phyloP scores from a whole-genome alignment of 176 grass and related monocot species.

The Aegilops sharonensis region DNA sequence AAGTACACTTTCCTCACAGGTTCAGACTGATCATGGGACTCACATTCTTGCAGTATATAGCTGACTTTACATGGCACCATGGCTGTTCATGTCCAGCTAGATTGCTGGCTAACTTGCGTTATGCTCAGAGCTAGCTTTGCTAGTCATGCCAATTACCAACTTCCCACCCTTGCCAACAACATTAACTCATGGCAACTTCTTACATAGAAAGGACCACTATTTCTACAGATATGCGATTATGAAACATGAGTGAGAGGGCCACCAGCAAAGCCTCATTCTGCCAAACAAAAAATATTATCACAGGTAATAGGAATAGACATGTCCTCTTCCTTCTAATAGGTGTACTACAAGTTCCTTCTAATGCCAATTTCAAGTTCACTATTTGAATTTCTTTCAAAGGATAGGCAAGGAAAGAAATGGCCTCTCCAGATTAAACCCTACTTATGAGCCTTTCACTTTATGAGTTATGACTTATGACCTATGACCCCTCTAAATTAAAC shows the following conservation, averaged over 20 bases:
- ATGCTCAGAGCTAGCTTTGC: background rate
- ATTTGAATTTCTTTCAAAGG: background rate
- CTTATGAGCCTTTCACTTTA: background rate
- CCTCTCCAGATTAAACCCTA: background rate
- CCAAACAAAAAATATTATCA: background rate
- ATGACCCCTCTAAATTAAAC: background rate
- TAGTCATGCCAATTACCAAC: constrained; percentile 6
- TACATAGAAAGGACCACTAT: background rate
- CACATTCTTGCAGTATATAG: constrained; percentile 6
- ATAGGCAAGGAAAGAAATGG: background rate
- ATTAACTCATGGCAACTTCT: background rate
- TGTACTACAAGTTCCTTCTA: background rate
- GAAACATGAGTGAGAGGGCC: background rate
- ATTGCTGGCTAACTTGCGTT: background rate
- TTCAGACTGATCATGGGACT: background rate
- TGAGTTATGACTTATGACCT: background rate
- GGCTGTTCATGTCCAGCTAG: background rate
- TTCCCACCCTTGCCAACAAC: background rate
- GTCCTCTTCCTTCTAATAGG: background rate
- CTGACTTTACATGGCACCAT: background rate
- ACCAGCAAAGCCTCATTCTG: background rate
- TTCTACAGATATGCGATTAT: background rate
- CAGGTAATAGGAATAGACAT: background rate
- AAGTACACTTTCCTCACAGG: background rate
- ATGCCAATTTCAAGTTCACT: background rate